phyloP scores from a whole-genome alignment of 345 rosid genomes.

The rapeseed (Brassica napus) region Da-Ae NC_063452.1:17320501-17321000 shows the following conservation, averaged over 20 bases:
- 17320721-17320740: not conserved
- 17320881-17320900: not conserved
- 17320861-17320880: not conserved
- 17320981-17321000: too few relatives aligned
- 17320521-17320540: not conserved
- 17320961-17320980: too few relatives aligned
- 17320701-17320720: not conserved
- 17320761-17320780: too few relatives aligned
- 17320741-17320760: too few relatives aligned
- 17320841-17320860: not conserved
- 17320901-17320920: not conserved
- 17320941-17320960: too few relatives aligned
- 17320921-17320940: too few relatives aligned
- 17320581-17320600: not conserved
- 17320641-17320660: not conserved
- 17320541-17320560: not conserved
- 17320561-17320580: not conserved
- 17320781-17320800: too few relatives aligned
- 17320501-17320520: not conserved
- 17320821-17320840: not conserved
- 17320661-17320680: not conserved
- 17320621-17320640: not conserved
- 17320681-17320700: not conserved
- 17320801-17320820: not conserved
- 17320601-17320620: not conserved